Evolutionary conservation across 495 filamentous ascomycete species (phyloP), one percentile per base, ranked within the genome.

Genomic region (Daldinia decipiens): DNA sequence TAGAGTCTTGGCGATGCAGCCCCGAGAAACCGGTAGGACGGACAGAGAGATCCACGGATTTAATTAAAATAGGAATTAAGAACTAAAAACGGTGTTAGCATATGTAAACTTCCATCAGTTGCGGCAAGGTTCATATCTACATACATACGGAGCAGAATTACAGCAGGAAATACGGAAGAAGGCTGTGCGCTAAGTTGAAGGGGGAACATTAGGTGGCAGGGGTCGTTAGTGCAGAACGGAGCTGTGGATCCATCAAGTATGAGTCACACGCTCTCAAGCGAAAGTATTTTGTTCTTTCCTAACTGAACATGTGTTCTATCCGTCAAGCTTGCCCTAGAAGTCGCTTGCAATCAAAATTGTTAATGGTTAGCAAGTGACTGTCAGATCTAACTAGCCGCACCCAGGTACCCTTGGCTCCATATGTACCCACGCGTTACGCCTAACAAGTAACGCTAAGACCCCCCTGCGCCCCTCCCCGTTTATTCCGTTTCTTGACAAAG

Each of bases 251-350:
- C 5, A 26, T 27, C 17, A 62, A 52, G 54, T 77, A 66, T 77
- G 75, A 77, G 61, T 77, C 75, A 77, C 59, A 77, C 69, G 31
- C 67, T 32, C 61, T 64, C 65, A 67, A 60, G 62, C 59, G 60
- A 65, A 43, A 13, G 19, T 24, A 56, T 51, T 38, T 65, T 59
- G 75, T 77, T 51, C 51, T 61, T 57, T 51, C 45, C 53, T 75
- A 77, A 70, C 75, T 62, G 65, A 71, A 26, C 47, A 59, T 47
- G 8, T 12, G 36, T 32, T 53, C 31, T 26, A 53, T 4, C 50
- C 27, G 26, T 9, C 11, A 51, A 52, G 70, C 63, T 71, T 71
- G 70, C 74, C 29, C 13, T 56, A 56, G 13, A 31, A 15, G 12
- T 45, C 19, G 29, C 26, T 9, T 31, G 29, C 65, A 72, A 72